Base-by-base conservation (phyloP, 164 flowering plant genomes). In the Magnolia sinica region DNA sequence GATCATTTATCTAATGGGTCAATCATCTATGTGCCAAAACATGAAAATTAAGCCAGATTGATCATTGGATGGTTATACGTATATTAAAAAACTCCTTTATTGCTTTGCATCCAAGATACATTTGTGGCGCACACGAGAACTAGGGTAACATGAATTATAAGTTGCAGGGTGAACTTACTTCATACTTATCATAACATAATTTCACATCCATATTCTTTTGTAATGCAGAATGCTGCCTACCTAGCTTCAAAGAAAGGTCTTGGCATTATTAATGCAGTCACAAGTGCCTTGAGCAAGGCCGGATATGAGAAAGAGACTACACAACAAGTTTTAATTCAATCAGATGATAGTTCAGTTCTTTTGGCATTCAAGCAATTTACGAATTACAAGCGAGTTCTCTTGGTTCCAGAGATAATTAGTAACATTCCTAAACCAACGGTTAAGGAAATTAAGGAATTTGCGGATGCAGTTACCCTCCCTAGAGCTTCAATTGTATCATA, bases 211-310 rank as follows among this genome's bases (percentile, higher is more conserved):
- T 14, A 7, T 55, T 68, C n/a, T 1, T 68, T 68, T 49, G 10
- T 37, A 22, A 70, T 59, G 49, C 88, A 96, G 99, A 90, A 96
- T 81, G 98, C 98, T 70, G 87, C 97, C 16, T 92, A 87, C 85
- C 87, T 96, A 19, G 98, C 98, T 74, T 86, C 95, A 31, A 90
- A 88, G 83, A 87, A 89, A 83, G 94, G 94, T 23, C 86, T 94
- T 0, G 85, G 79, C 87, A 79, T 91, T 1, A 77, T 84, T 9
- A 90, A 81, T 73, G 83, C 85, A 0, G 96, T 91, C 11, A 61
- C 74, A 14, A 76, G 76, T 0, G 96, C 97, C 70, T 83, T 96
- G 74, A 81, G 37, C 72, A 90, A 91, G 71, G 95, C 96, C 29
- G 87, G 90, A 13, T 82, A 89, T 4, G 95, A 93, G 81, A 88